These are phyloP conservation scores for Castanea sativa DNA, from an alignment of 306 rosid genomes.

Conservation along the genomic window DNA sequence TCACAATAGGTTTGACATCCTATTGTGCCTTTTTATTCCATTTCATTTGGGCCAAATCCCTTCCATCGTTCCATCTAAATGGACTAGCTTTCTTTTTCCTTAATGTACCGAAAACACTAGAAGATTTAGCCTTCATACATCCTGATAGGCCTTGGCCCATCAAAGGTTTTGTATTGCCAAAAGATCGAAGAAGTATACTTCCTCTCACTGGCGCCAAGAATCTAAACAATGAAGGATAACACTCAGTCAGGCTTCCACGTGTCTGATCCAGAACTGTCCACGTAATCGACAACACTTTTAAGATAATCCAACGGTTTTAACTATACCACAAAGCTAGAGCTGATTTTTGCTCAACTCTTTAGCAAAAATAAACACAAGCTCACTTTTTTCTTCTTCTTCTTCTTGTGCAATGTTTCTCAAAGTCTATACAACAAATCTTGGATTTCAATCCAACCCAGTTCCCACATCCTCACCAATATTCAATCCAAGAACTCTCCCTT, in stretches of 20 bases:
- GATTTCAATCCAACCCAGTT: background rate
- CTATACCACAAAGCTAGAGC: background rate
- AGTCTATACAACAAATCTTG: constrained; percentile 14
- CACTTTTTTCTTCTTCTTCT: background rate
- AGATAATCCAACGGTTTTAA: constrained; percentile 2
- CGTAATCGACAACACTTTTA: background rate
- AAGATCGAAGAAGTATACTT: background rate
- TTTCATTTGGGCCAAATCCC: no score
- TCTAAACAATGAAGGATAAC: background rate
- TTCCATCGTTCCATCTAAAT: background rate
- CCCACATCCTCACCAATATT: constrained; percentile 8
- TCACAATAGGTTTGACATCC: no score
- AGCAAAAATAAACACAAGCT: background rate
- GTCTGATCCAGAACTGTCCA: constrained; percentile 18
- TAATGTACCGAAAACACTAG: background rate
- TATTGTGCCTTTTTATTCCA: no score
- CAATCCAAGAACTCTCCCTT: constrained; percentile 10
- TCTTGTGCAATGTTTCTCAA: constrained; percentile 25
- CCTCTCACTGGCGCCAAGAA: background rate
- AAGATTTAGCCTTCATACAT: background rate
- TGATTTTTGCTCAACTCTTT: background rate
- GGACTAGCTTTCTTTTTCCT: background rate
- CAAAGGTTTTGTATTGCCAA: background rate
- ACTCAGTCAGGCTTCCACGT: background rate
- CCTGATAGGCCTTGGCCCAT: background rate